phyloP scores from a whole-genome alignment of 106 monocot species.

The Chionographis japonica region DNA sequence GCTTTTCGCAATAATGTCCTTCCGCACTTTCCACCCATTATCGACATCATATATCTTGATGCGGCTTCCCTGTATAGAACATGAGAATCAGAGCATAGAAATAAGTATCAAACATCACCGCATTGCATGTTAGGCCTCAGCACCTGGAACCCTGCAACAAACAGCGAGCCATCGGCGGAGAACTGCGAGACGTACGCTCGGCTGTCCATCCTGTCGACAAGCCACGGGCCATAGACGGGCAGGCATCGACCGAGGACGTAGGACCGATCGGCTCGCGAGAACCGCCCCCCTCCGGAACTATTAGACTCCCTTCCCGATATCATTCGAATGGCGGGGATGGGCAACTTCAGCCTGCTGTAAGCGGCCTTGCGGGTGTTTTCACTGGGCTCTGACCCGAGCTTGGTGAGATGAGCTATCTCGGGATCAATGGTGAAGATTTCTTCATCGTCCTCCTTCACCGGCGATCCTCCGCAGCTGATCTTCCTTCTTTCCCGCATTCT shows the following conservation, averaged over 20 bases:
- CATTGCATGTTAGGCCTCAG: too few relatives aligned
- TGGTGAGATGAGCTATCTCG: conserved; percentile 65
- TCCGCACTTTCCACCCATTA: conserved; percentile 70
- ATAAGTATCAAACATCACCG: too few relatives aligned
- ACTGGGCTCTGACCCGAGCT: conserved; percentile 58
- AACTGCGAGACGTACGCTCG: conserved; percentile 87
- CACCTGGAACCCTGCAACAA: conserved; percentile 85
- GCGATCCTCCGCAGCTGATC: too few relatives aligned
- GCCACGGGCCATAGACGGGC: conserved; percentile 57
- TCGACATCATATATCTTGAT: conserved; percentile 83
- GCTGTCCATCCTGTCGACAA: conserved; percentile 58
- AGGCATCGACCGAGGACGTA: conserved; percentile 55
- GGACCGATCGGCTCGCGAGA: conserved; percentile 60
- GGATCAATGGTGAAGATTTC: conserved; percentile 26
- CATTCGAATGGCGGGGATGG: conserved; percentile 51
- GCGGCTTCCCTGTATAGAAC: conserved; percentile 26
- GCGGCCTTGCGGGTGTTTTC: conserved; percentile 19
- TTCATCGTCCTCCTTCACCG: neutral
- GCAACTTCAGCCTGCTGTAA: conserved; percentile 8
- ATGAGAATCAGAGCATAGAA: too few relatives aligned
- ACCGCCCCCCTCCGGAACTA: conserved; percentile 50
- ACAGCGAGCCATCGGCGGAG: conserved; percentile 79
- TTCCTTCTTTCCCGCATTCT: too few relatives aligned
- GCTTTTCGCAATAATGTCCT: conserved; percentile 68
- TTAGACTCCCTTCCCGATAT: conserved; percentile 66